Conservation (phyloP, 257 asterid species). For the Buddleja alternifolia region DNA sequence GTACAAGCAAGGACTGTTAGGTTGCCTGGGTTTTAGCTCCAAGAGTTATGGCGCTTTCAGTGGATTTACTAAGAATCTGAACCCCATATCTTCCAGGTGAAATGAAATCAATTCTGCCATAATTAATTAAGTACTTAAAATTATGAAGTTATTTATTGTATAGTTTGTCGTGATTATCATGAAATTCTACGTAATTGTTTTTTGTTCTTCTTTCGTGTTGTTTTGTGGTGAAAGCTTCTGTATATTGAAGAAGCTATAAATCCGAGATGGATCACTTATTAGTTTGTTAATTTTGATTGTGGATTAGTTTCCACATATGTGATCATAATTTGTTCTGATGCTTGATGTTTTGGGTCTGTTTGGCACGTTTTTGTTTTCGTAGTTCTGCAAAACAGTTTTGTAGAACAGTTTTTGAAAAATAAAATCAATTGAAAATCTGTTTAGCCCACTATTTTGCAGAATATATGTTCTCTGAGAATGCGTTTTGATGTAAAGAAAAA, state of each 20-base stretch:
- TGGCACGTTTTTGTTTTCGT: too few species aligned
- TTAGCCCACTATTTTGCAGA: too few species aligned
- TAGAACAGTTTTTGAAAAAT: too few species aligned
- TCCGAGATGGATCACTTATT: constrained; percentile 21
- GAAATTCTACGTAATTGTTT: not conserved
- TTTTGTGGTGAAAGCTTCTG: constrained; percentile 11
- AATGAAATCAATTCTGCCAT: not conserved
- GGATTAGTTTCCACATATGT: constrained; percentile 8
- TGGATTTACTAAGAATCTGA: constrained; percentile 79
- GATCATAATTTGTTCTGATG: constrained; percentile 21
- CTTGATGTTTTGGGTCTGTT: not conserved
- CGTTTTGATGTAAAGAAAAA: too few species aligned
- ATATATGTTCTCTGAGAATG: too few species aligned
- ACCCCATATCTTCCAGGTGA: constrained; percentile 88
- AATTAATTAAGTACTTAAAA: not conserved
- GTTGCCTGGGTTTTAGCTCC: constrained; percentile 92
- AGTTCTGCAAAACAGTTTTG: too few species aligned
- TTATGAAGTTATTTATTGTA: constrained; percentile 19
- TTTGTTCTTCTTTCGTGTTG: not conserved
- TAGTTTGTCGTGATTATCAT: constrained; percentile 11
- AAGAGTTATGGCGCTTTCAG: constrained; percentile 89
- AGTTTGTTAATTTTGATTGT: constrained; percentile 21
- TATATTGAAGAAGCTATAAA: constrained; percentile 19
- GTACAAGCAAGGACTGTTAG: constrained; percentile 82
- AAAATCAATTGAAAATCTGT: too few species aligned